A percentile compares a stretch with the other conserved stretches of the same genome.
Evolutionary conservation across 495 filamentous ascomycete species (phyloP).

Genomic region (Penicillium atrosanguineum): DNA sequence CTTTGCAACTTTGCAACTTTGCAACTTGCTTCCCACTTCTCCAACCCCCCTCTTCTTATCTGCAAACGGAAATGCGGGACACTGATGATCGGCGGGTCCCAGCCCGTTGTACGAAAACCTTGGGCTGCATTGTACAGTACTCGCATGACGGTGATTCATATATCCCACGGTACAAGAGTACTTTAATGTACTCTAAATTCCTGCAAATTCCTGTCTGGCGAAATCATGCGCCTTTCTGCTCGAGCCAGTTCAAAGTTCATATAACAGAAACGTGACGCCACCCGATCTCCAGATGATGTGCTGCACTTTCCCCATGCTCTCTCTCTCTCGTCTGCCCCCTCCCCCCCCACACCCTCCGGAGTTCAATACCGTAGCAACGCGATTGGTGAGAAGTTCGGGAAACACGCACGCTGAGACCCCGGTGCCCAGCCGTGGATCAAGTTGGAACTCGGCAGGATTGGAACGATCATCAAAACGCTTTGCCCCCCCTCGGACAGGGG

Average conservation of each 20-base stretch:
- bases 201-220: not conserved
- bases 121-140: not conserved
- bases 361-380: not conserved
- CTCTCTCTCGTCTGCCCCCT: no score
- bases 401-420: constrained; percentile 8
- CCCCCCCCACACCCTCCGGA: no score
- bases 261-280: constrained; percentile 13
- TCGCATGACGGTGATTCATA: constrained; percentile 13
- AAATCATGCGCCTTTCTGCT: not conserved
- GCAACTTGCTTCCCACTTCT: no score
- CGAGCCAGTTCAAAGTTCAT: not conserved
- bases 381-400: not conserved
- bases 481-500: constrained; percentile 1
- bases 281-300: constrained; percentile 18
- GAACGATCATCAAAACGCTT: constrained; percentile 3
- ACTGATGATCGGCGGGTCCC: constrained; percentile 15
- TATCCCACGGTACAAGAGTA: constrained; percentile 17
- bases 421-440: not conserved
- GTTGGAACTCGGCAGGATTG: constrained; percentile 5
- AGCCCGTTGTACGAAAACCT: not conserved
- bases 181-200: constrained; percentile 9
- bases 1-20: no score
- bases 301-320: constrained; percentile 5
- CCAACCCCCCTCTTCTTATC: constrained; percentile 1
- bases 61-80: constrained; percentile 17